Conservation (phyloP, 306 rosid species). For the Neltuma alba region DNA sequence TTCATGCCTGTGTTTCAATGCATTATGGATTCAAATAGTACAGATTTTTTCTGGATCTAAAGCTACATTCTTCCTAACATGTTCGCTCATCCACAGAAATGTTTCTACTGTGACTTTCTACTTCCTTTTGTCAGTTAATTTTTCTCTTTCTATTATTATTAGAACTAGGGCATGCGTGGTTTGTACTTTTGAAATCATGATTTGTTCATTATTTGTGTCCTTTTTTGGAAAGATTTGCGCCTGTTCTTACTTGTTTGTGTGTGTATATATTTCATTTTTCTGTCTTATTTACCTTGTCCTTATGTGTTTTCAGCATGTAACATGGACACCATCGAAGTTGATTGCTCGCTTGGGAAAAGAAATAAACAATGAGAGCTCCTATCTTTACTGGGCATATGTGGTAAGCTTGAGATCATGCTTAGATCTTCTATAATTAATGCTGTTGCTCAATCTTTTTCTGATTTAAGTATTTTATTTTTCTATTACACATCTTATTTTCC, state of each 20-base stretch:
- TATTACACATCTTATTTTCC: background rate
- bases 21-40: constrained; percentile 3
- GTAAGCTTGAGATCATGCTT: constrained; percentile 45
- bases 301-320: constrained; percentile 52
- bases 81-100: background rate
- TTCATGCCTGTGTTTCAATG: background rate
- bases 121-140: background rate
- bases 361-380: constrained; percentile 75
- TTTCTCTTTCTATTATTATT: background rate
- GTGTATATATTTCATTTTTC: background rate
- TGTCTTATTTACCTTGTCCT: background rate
- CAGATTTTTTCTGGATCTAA: constrained; percentile 1
- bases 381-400: constrained; percentile 94
- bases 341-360: constrained; percentile 89
- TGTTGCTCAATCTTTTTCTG: constrained; percentile 6
- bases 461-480: background rate
- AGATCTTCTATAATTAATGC: constrained; percentile 22
- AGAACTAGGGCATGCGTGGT: background rate
- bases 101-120: background rate
- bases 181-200: background rate
- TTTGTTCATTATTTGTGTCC: background rate
- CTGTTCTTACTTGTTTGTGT: background rate
- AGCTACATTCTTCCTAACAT: background rate
- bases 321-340: constrained; percentile 91
- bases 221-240: background rate